A percentile compares a stretch with the other conserved stretches of the same genome.
Evolutionary conservation across 768 basidiomycete species (phyloP).

Genomic region (Aureoboletus auriporus): DNA sequence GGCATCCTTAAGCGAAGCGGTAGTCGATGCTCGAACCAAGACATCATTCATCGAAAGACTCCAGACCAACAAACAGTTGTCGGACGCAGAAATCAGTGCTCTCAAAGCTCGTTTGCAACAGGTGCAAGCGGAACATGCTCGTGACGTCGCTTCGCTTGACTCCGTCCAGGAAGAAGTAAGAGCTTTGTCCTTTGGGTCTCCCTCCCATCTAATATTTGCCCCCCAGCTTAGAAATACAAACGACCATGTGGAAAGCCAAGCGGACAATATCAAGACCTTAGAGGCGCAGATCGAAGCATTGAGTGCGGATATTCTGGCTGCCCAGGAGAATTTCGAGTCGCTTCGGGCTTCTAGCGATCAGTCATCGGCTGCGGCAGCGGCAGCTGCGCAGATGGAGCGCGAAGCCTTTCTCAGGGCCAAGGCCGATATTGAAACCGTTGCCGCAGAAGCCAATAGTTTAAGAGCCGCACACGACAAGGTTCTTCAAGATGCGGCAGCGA

Average conservation of each 20-base stretch:
- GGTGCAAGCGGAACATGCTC: conserved; percentile 28
- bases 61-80: conserved; percentile 43
- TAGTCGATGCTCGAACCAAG: conserved; percentile 48
- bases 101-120: conserved; percentile 39
- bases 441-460: conserved; percentile 48
- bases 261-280: conserved; percentile 43
- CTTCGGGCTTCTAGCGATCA: conserved; percentile 46
- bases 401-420: conserved; percentile 63
- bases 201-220: conserved; percentile 2
- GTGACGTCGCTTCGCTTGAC: conserved; percentile 32
- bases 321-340: conserved; percentile 50
- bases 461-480: conserved; percentile 48
- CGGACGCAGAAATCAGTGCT: conserved; percentile 47
- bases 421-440: conserved; percentile 53
- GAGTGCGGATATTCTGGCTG: conserved; percentile 45
- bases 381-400: conserved; percentile 56
- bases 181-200: neutral
- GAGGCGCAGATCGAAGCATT: conserved; percentile 48
- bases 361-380: conserved; percentile 38
- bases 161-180: conserved; percentile 51
- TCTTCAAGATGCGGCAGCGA: conserved; percentile 43
- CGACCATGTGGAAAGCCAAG: conserved; percentile 37
- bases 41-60: conserved; percentile 40
- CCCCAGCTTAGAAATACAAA: conserved; percentile 52
- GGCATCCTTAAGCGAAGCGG: conserved; percentile 43